Conservation (phyloP, 2,329 filamentous ascomycete species). For the Aspergillus sp. region DNA sequence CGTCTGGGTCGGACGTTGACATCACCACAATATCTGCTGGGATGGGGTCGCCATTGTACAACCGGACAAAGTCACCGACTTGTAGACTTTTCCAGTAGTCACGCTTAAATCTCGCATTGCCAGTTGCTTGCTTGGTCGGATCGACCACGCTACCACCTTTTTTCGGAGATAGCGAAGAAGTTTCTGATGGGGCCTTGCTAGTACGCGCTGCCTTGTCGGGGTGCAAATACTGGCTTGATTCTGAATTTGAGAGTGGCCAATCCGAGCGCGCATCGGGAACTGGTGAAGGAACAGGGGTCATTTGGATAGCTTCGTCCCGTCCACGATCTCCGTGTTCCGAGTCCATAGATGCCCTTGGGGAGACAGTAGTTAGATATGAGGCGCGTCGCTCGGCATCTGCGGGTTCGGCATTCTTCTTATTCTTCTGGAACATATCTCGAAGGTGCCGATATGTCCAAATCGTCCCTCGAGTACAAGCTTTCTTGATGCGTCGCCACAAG, state of each 20-base stretch:
- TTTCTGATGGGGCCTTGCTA: slow-evolving; percentile 23
- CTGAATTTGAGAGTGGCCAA: slow-evolving; percentile 36
- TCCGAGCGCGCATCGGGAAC: slow-evolving; percentile 55
- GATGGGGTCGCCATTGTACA: slow-evolving; percentile 94
- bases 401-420: slow-evolving; percentile 36
- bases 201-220: slow-evolving; percentile 31
- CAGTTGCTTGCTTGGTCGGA: slow-evolving; percentile 61
- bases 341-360: slow-evolving; percentile 56
- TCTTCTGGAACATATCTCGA: slow-evolving; percentile 49
- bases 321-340: slow-evolving; percentile 48
- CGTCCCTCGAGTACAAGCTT: slow-evolving; percentile 68
- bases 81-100: slow-evolving; percentile 94
- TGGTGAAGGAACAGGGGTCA: slow-evolving; percentile 92
- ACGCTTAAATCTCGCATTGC: slow-evolving; percentile 81
- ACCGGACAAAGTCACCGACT: slow-evolving; percentile 92
- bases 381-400: slow-evolving; percentile 56
- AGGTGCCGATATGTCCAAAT: slow-evolving; percentile 57
- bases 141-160: slow-evolving; percentile 73
- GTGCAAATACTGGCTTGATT: slow-evolving; percentile 33
- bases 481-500: slow-evolving; percentile 85
- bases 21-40: slow-evolving; percentile 91
- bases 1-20: slow-evolving; percentile 89
- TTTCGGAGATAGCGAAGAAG: slow-evolving; percentile 28
- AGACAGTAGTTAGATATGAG: slow-evolving; percentile 65
- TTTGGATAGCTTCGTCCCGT: slow-evolving; percentile 73